Base-by-base conservation (phyloP, 768 basidiomycete species). In the Mrakia gelida region DNA sequence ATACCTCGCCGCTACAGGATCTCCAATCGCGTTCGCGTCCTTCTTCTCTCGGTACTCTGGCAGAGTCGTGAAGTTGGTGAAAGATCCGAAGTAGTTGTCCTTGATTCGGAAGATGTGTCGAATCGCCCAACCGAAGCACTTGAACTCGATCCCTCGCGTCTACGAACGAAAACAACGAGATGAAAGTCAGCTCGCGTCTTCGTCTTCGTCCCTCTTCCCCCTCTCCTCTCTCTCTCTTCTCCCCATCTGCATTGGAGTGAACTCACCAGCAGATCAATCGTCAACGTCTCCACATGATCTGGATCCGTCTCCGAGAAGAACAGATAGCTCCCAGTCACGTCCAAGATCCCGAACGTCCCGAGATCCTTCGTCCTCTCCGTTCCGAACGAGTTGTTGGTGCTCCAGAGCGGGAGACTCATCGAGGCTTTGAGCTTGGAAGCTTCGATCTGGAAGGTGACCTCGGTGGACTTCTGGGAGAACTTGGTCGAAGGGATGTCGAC, bases 41-140 rank as follows among this genome's bases (percentile, higher is more conserved):
- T 89, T 88, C 81, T 90, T 91, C 74, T 91, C 88, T 67, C 94
- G 86, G 83, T 94, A 96, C 85, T 98, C 96, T 30, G 88, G 88
- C 61, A 94, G 86, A 0, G 93, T 97, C 3, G 91, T 90, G 81
- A 95, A 98, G 80, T 96, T 92, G 2, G 94, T 97, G 84, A 97
- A 98, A 7, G 89, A 88, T 16, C 96, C 96, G 71, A 98, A 90
- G 84, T 98, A 98, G 84, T 98, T 98, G 82, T 96, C 94, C 73
- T 92, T 90, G 77, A 97, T 82, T 59, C 91, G 89, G 90, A 98
- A 92, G 80, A 96, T 87, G 82, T 94, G 91, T 54, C 95, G 90
- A 79, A 95, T 88, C 2, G 90, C 90, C 95, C 95, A 97, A 32
- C 94, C 95, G 73, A 94, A 85, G 1, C 87, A 86, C 83, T 91